Percentiles rank a stretch among this genome's conserved stretches.
Evolutionary conservation across 306 rosid species (phyloP).

Genomic region (Urtica urens): DNA sequence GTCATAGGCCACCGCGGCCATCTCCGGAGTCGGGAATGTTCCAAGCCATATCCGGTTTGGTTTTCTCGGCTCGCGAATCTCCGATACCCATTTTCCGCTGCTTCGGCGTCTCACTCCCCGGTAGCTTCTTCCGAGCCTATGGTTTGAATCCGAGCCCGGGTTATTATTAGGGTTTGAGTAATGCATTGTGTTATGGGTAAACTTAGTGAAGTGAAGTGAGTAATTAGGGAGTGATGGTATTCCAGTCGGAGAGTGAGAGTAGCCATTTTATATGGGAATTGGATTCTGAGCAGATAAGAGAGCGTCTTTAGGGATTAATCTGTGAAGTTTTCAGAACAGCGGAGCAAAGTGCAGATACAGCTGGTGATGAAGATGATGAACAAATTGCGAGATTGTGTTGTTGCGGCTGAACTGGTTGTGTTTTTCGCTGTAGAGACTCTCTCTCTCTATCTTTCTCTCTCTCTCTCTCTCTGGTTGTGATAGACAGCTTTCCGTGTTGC

Average conservation of each 20-base stretch:
- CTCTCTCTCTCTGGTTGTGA: too few species aligned
- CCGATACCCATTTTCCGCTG: slow-evolving; percentile 54
- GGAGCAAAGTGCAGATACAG: slow-evolving; percentile 33
- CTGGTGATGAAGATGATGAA: slow-evolving; percentile 25
- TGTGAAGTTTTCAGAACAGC: not conserved
- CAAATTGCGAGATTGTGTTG: not conserved
- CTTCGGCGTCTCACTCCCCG: slow-evolving; percentile 40
- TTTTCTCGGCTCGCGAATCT: slow-evolving; percentile 39
- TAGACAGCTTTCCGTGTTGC: slow-evolving; percentile 37
- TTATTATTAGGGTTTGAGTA: slow-evolving; percentile 15
- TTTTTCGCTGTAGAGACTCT: slow-evolving; percentile 12
- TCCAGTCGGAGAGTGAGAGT: slow-evolving; percentile 9
- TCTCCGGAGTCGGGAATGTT: slow-evolving; percentile 74
- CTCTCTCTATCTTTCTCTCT: too few species aligned
- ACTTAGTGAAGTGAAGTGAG: not conserved
- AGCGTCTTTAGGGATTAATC: not conserved
- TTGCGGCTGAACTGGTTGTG: slow-evolving; percentile 24
- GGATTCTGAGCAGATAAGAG: not conserved
- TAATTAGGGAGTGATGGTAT: not conserved
- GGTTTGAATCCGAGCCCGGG: too few species aligned
- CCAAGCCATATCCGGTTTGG: slow-evolving; percentile 74
- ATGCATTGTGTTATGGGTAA: slow-evolving; percentile 18
- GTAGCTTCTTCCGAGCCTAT: slow-evolving; percentile 22
- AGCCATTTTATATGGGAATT: slow-evolving; percentile 44
- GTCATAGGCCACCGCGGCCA: slow-evolving; percentile 91